These are phyloP conservation scores for Paxillus ammoniavirescens DNA, from an alignment of 768 basidiomycete species.

Conservation along the genomic window DNA sequence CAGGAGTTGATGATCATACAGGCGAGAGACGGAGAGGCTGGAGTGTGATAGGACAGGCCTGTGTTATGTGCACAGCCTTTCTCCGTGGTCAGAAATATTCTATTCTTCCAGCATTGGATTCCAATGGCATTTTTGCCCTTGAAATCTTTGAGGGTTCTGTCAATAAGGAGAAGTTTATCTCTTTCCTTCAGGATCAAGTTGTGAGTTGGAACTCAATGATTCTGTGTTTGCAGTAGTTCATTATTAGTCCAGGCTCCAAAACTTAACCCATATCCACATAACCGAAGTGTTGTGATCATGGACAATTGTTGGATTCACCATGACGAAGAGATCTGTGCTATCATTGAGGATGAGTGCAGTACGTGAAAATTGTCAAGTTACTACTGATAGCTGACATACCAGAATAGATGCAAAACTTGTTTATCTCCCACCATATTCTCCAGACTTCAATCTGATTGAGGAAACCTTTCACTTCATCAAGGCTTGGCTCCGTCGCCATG, in stretches of 20 bases:
- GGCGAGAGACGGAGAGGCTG: slow-evolving; percentile 8
- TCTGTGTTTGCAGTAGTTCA: not conserved
- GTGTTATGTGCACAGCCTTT: slow-evolving; percentile 25
- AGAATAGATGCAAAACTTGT: slow-evolving; percentile 24
- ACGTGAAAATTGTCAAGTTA: not conserved
- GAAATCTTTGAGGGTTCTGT: slow-evolving; percentile 32
- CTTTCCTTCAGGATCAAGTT: slow-evolving; percentile 21
- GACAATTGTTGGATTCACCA: slow-evolving; percentile 44
- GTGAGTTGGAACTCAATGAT: not conserved
- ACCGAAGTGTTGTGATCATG: slow-evolving; percentile 35
- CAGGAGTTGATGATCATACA: slow-evolving; percentile 27
- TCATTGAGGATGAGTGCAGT: slow-evolving; percentile 26
- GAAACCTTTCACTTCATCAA: slow-evolving; percentile 33
- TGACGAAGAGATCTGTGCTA: slow-evolving; percentile 30
- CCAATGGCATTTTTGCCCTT: slow-evolving; percentile 26
- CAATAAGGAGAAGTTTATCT: slow-evolving; percentile 29
- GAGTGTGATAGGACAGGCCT: slow-evolving; percentile 7
- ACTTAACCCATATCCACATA: slow-evolving; percentile 35
- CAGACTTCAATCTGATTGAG: slow-evolving; percentile 38
- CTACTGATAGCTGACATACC: not conserved
- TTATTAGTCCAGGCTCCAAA: slow-evolving; percentile 17
- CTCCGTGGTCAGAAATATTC: slow-evolving; percentile 28
- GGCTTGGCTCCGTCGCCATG: slow-evolving; percentile 27
- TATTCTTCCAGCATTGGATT: slow-evolving; percentile 28
- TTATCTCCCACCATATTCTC: slow-evolving; percentile 36